A percentile compares a stretch with the other conserved stretches of the same genome.
Evolutionary conservation across 176 grass and related monocot species (phyloP).

Genomic region (Aegilops bicornis): DNA sequence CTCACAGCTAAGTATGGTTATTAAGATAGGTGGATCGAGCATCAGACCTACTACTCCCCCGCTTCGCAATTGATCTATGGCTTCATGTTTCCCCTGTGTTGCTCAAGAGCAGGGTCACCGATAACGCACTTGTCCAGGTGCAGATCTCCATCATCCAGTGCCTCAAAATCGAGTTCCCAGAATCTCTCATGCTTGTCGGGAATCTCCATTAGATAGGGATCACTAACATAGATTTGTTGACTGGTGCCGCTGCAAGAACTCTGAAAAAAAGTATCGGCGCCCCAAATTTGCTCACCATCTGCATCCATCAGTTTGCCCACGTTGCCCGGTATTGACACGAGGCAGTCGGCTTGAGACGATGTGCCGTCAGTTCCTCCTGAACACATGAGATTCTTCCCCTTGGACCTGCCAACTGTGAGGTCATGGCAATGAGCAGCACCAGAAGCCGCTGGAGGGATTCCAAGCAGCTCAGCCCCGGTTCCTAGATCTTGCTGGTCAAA

Average conservation of each 20-base stretch:
- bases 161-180: slow-evolving; percentile 61
- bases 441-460: slow-evolving; percentile 23
- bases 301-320: slow-evolving; percentile 9
- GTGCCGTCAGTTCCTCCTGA: slow-evolving; percentile 29
- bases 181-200: slow-evolving; percentile 15
- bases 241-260: slow-evolving; percentile 21
- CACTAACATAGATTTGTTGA: slow-evolving; percentile 27
- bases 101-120: slow-evolving; percentile 23
- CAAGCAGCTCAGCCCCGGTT: slow-evolving; percentile 18
- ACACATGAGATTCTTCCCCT: slow-evolving; percentile 36
- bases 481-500: slow-evolving; percentile 24
- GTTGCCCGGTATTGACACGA: slow-evolving; percentile 39
- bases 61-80: slow-evolving; percentile 18
- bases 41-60: neutral
- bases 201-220: slow-evolving; percentile 29
- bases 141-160: slow-evolving; percentile 33
- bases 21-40: slow-evolving; percentile 24
- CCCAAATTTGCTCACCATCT: slow-evolving; percentile 40
- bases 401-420: slow-evolving; percentile 21
- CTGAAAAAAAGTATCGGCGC: slow-evolving; percentile 25
- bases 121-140: slow-evolving; percentile 44
- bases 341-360: slow-evolving; percentile 32
- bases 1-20: slow-evolving; percentile 16
- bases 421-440: slow-evolving; percentile 20
- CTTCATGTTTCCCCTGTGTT: slow-evolving; percentile 33